These are phyloP conservation scores for Tylopilus sp. DNA, from an alignment of 768 basidiomycete species.

Conservation along the genomic window DNA sequence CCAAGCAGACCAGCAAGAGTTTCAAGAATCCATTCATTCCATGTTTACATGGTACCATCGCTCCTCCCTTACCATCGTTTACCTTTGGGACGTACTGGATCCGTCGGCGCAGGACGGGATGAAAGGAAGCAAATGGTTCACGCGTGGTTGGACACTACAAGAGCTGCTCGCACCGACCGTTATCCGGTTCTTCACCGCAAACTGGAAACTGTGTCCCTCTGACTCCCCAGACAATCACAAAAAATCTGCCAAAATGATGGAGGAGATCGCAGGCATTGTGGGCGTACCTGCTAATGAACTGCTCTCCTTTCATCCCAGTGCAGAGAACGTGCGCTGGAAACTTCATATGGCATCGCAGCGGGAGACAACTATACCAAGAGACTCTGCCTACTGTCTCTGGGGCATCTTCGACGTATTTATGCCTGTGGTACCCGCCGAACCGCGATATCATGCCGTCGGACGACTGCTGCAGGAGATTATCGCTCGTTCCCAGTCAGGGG, in stretches of 20 bases:
- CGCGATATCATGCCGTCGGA: background rate
- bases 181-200: conserved; percentile 1
- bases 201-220: conserved; percentile 5
- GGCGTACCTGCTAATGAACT: background rate
- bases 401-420: conserved; percentile 1
- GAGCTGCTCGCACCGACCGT: conserved; percentile 7
- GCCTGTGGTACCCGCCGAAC: conserved; percentile 1
- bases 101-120: background rate
- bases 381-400: conserved; percentile 5
- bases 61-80: conserved; percentile 7
- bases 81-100: conserved; percentile 6
- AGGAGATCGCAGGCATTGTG: background rate
- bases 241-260: background rate
- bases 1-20: conserved; percentile 4
- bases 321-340: conserved; percentile 1
- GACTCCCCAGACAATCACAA: conserved; percentile 4
- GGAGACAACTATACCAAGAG: background rate
- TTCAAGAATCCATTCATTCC: conserved; percentile 3
- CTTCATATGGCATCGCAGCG: conserved; percentile 9
- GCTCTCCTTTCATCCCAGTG: conserved; percentile 1
- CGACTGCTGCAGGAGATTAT: conserved; percentile 5
- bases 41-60: conserved; percentile 12
- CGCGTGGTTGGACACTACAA: conserved; percentile 11
- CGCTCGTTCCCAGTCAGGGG: conserved; percentile 1
- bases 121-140: conserved; percentile 1